Base-by-base conservation (phyloP, 2,329 filamentous ascomycete genomes). In the Sporothrix globosa region DNA sequence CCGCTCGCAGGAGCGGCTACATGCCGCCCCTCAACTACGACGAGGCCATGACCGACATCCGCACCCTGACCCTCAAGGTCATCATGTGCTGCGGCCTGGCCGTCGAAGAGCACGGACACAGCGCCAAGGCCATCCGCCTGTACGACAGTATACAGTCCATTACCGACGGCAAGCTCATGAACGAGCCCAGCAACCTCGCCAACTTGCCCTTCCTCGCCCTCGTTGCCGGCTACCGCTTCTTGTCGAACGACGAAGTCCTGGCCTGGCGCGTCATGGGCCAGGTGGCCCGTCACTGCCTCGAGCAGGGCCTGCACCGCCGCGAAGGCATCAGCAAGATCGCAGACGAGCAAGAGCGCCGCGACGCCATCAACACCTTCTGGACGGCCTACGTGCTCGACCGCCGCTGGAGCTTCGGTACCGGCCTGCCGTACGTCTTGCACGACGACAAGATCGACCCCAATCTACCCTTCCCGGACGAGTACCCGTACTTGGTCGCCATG, bases 241-340 rank as follows among this genome's bases (percentile, higher is more conserved):
- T 97, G 67, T 89, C 88, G 52, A 93, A 95, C 75, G 92, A 97
- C 73, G 94, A 97, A 78, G 86, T 91, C 3, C 85, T 96, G 68
- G 91, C 93, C 0, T 97, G 95, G 90, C 88, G 94, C 14, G 85
- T 96, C 58, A 94, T 96, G 77, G 94, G 94, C 1, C 86, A 96
- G 73, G 91, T 93, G 3, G 88, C 91, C 17, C 80, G 84, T 2
- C 81, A 83, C 39, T 79, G 81, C 2, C 77, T 85, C 17, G 83
- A 84, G 69, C 80, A 85, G 54, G 84, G 84, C 0, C 78, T 86
- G 0, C 83, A 86, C 70, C 78, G 83, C 0, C 81, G 17, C 97
- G 74, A 81, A 7, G 84, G 81, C 24, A 76, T 84, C 50, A 73
- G 78, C 11, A 79, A 81, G 56, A 81, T 82, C 46, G 73, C 74